These are phyloP conservation scores for Penicillium longicatenatum DNA, from an alignment of 495 filamentous ascomycete species.

Conservation along the genomic window DNA sequence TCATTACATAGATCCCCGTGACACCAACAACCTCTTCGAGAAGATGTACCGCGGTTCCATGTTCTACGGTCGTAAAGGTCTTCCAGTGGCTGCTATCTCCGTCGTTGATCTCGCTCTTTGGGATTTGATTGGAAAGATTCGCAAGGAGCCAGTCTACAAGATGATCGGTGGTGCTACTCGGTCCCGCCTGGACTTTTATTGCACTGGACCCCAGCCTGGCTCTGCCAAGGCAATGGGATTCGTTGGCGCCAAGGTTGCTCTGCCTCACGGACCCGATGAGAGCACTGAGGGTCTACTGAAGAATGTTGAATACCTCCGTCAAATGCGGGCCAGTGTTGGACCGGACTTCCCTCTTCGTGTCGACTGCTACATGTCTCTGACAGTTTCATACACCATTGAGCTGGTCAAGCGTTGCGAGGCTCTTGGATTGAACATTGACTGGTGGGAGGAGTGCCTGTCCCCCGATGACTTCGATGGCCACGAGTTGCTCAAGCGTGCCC, in stretches of 20 bases:
- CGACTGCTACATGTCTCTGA: slow-evolving; percentile 95
- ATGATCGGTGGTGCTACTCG: slow-evolving; percentile 86
- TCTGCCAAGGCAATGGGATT: slow-evolving; percentile 82
- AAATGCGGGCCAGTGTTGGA: slow-evolving; percentile 81
- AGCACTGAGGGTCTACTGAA: slow-evolving; percentile 78
- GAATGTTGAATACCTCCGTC: slow-evolving; percentile 83
- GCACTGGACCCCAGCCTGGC: slow-evolving; percentile 81
- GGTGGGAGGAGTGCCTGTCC: slow-evolving; percentile 92
- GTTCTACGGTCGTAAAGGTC: slow-evolving; percentile 93
- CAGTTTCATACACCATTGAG: slow-evolving; percentile 88
- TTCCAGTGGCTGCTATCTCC: slow-evolving; percentile 86
- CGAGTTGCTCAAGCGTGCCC: slow-evolving; percentile 81
- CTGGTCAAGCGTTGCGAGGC: slow-evolving; percentile 79
- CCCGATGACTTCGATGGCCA: slow-evolving; percentile 92
- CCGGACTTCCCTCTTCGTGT: slow-evolving; percentile 92
- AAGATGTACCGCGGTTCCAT: slow-evolving; percentile 94
- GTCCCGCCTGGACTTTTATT: slow-evolving; percentile 84
- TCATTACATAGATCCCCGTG: slow-evolving; percentile 65
- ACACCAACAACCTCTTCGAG: slow-evolving; percentile 87
- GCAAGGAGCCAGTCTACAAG: slow-evolving; percentile 92
- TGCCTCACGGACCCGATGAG: slow-evolving; percentile 87
- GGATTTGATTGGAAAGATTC: slow-evolving; percentile 87
- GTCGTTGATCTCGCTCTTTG: slow-evolving; percentile 91
- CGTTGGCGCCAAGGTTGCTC: slow-evolving; percentile 82
- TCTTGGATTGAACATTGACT: slow-evolving; percentile 82